These are phyloP conservation scores for Candida mesenterica DNA, from an alignment of 1,139 yeast genomes.

Conservation along the genomic window DNA sequence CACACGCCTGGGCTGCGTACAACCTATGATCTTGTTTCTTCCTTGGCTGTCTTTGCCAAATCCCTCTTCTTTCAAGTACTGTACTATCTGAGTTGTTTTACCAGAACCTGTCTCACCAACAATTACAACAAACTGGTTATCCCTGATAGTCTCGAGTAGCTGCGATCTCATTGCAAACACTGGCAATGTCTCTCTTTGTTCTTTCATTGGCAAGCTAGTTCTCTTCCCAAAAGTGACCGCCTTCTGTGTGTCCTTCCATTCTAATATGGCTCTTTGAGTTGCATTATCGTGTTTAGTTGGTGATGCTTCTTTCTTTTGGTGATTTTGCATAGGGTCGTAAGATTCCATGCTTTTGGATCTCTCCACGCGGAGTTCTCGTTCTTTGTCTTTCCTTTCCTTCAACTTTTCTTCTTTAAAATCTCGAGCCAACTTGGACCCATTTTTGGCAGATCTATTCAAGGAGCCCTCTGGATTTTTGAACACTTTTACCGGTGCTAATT, in stretches of 20 bases:
- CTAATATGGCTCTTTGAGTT: slow-evolving; percentile 26
- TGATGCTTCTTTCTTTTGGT: slow-evolving; percentile 1
- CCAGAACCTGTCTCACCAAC: slow-evolving; percentile 49
- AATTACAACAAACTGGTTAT: slow-evolving; percentile 44
- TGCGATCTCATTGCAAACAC: slow-evolving; percentile 63
- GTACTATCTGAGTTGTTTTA: slow-evolving; percentile 31
- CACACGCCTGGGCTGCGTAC: slow-evolving; percentile 74
- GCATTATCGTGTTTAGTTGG: slow-evolving; percentile 11
- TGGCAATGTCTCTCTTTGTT: slow-evolving; percentile 71
- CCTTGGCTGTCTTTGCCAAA: slow-evolving; percentile 23
- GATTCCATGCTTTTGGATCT: slow-evolving; percentile 21
- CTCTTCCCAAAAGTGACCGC: slow-evolving; percentile 54
- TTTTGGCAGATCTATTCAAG: slow-evolving; percentile 68
- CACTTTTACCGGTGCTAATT: slow-evolving; percentile 54
- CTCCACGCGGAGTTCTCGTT: slow-evolving; percentile 27
- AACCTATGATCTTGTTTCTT: slow-evolving; percentile 51
- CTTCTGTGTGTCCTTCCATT: slow-evolving; percentile 52
- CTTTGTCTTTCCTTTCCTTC: slow-evolving; percentile 50
- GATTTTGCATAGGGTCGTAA: slow-evolving; percentile 42
- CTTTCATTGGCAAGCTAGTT: slow-evolving; percentile 52
- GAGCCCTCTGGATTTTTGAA: slow-evolving; percentile 78
- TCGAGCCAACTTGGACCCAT: slow-evolving; percentile 69
- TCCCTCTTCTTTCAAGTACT: slow-evolving; percentile 40
- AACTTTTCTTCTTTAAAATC: slow-evolving; percentile 62
- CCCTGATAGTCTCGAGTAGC: slow-evolving; percentile 53